Evolutionary conservation across 2,329 filamentous ascomycete species (phyloP).

Genomic region (Trichoderma hamatum): DNA sequence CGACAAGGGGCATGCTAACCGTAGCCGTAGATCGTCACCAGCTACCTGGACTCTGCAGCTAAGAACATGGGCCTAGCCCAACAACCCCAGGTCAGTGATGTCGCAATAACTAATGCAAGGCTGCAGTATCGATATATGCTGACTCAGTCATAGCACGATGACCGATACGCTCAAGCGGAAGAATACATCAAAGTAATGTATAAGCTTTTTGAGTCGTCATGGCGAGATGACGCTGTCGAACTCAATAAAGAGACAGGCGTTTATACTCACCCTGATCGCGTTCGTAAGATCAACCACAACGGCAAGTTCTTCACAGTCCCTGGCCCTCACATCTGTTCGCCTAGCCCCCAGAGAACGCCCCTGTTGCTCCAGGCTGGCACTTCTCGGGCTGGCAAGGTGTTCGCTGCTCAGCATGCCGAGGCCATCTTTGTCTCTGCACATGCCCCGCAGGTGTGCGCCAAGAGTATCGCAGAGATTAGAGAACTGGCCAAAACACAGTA

Average conservation of each 20-base stretch:
- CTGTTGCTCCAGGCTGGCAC: constrained; percentile 72
- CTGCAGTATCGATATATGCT: neutral
- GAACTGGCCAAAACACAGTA: constrained; percentile 54
- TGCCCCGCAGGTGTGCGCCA: constrained; percentile 62
- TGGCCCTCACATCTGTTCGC: constrained; percentile 67
- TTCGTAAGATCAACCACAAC: constrained; percentile 67
- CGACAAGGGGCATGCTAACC: constrained; percentile 34
- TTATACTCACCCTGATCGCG: constrained; percentile 55
- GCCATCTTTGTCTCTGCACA: constrained; percentile 71
- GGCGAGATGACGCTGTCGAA: constrained; percentile 67
- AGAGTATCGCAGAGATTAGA: constrained; percentile 65
- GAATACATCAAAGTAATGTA: constrained; percentile 67
- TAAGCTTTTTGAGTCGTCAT: constrained; percentile 69
- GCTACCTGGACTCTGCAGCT: constrained; percentile 71
- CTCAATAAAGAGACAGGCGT: constrained; percentile 60
- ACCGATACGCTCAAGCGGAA: constrained; percentile 64
- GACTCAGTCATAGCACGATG: constrained; percentile 56
- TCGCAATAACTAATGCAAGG: neutral
- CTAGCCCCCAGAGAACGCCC: constrained; percentile 68
- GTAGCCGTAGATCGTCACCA: constrained; percentile 61
- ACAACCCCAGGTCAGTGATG: constrained; percentile 45
- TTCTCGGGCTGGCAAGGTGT: constrained; percentile 65
- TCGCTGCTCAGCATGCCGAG: constrained; percentile 71
- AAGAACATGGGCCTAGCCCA: constrained; percentile 63
- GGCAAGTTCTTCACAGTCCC: constrained; percentile 67